These are phyloP conservation scores for Cladophialophora bantiana DNA, from an alignment of 2,329 filamentous ascomycete species.

Conservation along the genomic window DNA sequence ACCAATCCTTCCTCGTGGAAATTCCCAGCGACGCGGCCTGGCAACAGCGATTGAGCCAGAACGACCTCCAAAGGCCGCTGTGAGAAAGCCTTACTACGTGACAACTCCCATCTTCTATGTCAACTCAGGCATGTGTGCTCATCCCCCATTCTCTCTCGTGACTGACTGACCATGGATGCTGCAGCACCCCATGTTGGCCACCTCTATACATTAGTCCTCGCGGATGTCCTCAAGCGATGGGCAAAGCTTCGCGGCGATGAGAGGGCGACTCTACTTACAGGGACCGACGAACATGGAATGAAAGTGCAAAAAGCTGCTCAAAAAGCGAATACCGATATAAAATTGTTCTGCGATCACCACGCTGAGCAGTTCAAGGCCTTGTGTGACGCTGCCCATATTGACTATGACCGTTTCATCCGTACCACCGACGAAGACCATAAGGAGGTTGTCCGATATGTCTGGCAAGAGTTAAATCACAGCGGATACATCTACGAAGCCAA, in stretches of 20 bases:
- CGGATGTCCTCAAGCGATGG: slow-evolving; percentile 93
- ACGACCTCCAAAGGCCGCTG: background rate
- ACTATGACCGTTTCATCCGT: slow-evolving; percentile 86
- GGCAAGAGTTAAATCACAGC: slow-evolving; percentile 77
- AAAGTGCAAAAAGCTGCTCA: slow-evolving; percentile 91
- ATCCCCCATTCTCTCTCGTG: background rate
- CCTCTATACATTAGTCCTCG: slow-evolving; percentile 88
- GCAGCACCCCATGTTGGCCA: slow-evolving; percentile 92
- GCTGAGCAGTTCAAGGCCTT: slow-evolving; percentile 68
- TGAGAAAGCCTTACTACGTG: slow-evolving; percentile 84
- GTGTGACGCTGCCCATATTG: slow-evolving; percentile 71
- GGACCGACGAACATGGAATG: slow-evolving; percentile 96
- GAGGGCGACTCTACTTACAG: slow-evolving; percentile 78
- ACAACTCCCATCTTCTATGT: slow-evolving; percentile 99
- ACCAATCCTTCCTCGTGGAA: background rate
- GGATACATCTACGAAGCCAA: slow-evolving; percentile 83
- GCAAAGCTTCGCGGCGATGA: slow-evolving; percentile 73
- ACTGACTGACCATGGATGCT: slow-evolving; percentile 13
- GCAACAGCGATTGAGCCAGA: slow-evolving; percentile 20
- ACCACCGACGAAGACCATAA: slow-evolving; percentile 86
- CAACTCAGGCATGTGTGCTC: slow-evolving; percentile 74
- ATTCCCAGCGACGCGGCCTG: slow-evolving; percentile 23
- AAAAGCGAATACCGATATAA: slow-evolving; percentile 72
- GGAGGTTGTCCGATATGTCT: slow-evolving; percentile 86
- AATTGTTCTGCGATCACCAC: slow-evolving; percentile 87